Conservation (phyloP, 441 rosid genomes). For the Bocquillonia castaneifolia region DNA sequence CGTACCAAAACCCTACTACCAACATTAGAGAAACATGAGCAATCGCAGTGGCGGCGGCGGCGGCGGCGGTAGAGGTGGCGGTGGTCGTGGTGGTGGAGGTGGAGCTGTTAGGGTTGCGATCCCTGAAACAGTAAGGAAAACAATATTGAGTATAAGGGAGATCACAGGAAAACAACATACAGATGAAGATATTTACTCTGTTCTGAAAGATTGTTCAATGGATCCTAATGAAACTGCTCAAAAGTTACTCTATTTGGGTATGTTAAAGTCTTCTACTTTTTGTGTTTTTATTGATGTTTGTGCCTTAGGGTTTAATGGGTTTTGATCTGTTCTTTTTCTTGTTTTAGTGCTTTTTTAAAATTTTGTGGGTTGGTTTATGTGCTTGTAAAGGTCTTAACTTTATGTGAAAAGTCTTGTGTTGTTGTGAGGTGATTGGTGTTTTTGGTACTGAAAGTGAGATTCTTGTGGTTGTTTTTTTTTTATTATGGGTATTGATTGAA, state of each 20-base stretch:
- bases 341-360: neutral
- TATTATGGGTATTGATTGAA: too few species aligned
- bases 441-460: neutral
- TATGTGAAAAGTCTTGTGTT: too few species aligned
- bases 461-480: too few species aligned
- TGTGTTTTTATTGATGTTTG: neutral
- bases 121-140: conserved; percentile 40
- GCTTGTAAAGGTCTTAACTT: conserved; percentile 3
- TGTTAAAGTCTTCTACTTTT: neutral
- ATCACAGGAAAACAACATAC: conserved; percentile 71
- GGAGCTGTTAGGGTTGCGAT: conserved; percentile 34
- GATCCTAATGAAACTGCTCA: conserved; percentile 80
- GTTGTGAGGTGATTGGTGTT: neutral
- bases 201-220: conserved; percentile 59
- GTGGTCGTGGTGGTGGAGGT: conserved; percentile 28
- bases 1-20: neutral
- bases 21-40: conserved; percentile 20
- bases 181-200: conserved; percentile 75
- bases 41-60: conserved; percentile 25
- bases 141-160: conserved; percentile 63
- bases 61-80: neutral
- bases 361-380: neutral
- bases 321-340: conserved; percentile 1
- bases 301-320: conserved; percentile 11
- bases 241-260: conserved; percentile 72